Percentiles rank a stretch among this genome's conserved stretches.
phyloP scores from a whole-genome alignment of 1,284 basidiomycete genomes.

The Tilletia caries region DNA sequence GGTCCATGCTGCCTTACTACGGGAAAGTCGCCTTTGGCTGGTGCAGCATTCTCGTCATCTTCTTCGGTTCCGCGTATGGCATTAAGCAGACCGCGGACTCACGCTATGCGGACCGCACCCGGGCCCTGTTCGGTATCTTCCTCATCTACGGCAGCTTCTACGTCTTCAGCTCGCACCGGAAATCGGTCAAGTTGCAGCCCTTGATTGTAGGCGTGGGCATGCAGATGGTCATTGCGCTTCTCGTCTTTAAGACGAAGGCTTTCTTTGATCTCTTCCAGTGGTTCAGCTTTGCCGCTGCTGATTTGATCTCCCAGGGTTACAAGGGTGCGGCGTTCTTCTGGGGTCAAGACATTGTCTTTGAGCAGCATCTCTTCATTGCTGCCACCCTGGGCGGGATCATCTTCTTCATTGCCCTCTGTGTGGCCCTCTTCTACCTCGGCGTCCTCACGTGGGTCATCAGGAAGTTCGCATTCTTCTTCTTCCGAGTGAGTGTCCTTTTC shows the following conservation, averaged over 20 bases:
- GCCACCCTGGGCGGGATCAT: constrained; percentile 59
- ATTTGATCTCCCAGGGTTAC: constrained; percentile 42
- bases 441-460: constrained; percentile 43
- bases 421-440: constrained; percentile 60
- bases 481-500: constrained; percentile 48
- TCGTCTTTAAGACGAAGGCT: constrained; percentile 48
- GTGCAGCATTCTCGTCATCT: constrained; percentile 35
- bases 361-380: constrained; percentile 13
- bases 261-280: constrained; percentile 39
- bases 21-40: constrained; percentile 35
- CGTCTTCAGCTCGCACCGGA: constrained; percentile 30
- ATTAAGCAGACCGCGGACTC: constrained; percentile 36
- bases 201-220: constrained; percentile 42
- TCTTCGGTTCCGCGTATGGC: constrained; percentile 43
- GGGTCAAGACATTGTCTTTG: constrained; percentile 24
- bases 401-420: constrained; percentile 63
- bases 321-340: constrained; percentile 46
- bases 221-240: constrained; percentile 48
- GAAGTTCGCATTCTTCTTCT: constrained; percentile 79
- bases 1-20: constrained; percentile 36
- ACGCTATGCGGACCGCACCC: constrained; percentile 33
- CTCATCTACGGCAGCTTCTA: constrained; percentile 43
- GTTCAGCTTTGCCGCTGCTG: constrained; percentile 42
- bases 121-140: constrained; percentile 40
- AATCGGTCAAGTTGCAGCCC: constrained; percentile 37